Percentiles rank a stretch among this genome's conserved stretches.
phyloP scores from a whole-genome alignment of 352 stramenopile species.

The Nothophytophthora sp. region DNA sequence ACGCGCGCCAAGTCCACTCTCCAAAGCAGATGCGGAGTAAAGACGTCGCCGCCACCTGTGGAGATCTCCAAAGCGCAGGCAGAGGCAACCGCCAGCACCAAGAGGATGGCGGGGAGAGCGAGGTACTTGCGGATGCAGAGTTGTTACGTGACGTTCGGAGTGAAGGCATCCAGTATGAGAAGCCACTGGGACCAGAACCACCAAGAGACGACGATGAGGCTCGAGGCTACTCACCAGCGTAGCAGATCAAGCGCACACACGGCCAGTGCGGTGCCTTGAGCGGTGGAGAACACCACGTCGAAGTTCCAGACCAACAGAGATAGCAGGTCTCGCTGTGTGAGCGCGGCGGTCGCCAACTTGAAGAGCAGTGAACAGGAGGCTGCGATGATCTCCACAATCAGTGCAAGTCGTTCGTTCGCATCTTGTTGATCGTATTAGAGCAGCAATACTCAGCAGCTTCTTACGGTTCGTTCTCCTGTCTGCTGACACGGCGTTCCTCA shows the following conservation, averaged over 20 bases:
- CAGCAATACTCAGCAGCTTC: too few species aligned
- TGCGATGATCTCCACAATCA: too few species aligned
- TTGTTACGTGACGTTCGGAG: slow-evolving; percentile 9
- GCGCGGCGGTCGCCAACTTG: background rate
- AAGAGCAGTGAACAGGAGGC: too few species aligned
- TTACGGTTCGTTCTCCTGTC: too few species aligned
- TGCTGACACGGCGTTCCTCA: too few species aligned
- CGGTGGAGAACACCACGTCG: slow-evolving; percentile 6
- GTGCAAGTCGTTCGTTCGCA: too few species aligned
- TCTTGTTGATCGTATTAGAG: too few species aligned
- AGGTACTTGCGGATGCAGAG: background rate
- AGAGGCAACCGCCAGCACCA: background rate
- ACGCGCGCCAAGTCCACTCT: too few species aligned
- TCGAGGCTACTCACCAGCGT: slow-evolving; percentile 24
- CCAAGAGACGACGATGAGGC: slow-evolving; percentile 33
- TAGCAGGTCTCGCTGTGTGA: slow-evolving; percentile 1
- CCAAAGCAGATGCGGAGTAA: background rate
- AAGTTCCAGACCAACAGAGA: slow-evolving; percentile 1
- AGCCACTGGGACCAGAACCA: slow-evolving; percentile 39
- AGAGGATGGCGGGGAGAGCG: background rate
- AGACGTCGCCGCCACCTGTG: background rate
- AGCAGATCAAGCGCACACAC: slow-evolving; percentile 24
- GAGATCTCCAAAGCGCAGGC: background rate
- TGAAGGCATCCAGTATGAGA: slow-evolving; percentile 35
- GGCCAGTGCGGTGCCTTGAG: background rate